Evolutionary conservation across 1,284 basidiomycete species (phyloP), one percentile per base, ranked within the genome.

Genomic region (Trichosporon coremiiforme): DNA sequence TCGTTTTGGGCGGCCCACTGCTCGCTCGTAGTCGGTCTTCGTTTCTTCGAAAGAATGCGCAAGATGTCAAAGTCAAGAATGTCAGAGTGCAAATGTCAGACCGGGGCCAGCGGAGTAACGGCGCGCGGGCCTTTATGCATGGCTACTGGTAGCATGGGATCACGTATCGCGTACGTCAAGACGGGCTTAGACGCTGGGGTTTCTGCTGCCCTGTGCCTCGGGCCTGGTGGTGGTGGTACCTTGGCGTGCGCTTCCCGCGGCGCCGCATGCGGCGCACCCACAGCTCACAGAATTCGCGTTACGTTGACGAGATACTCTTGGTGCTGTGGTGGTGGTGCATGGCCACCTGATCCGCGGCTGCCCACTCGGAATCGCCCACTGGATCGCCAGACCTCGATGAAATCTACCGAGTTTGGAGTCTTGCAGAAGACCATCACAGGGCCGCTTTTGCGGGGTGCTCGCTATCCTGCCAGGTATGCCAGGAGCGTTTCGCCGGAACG

Each of bases 141-240:
- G 50, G 41, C 41, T n/a, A 45, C 41, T 45, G 38, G 38, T 12
- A 25, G 22, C 20, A 53, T 38, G 36, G 50, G 20, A 45, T 53
- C n/a, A 53, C 50, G 50, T 53, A 53, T 20, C 50, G 50, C 50
- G 50, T 53, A 53, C 50, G 50, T 53, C 50, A 53, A 53, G 50
- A 20, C 50, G 47, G 25, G 50, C 50, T 53, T 53, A 22, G 50
- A 25, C 50, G 50, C 50, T 53, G 50, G 50, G 50, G 50, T 9
- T 4, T 17, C 5, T 35, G 50, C 20, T 22, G 50, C 50, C 50
- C 50, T 53, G 50, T 53, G 50, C 50, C 50, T 53, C 50, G 50
- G 50, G 20, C 50, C 50, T 53, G 50, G 50, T 25, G 4, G 50
- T 25, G 20, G 45, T 17, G 10, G 50, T 53, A n/a, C 50, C 50